Evolutionary conservation across 768 basidiomycete genomes (phyloP), one percentile per base, ranked within the genome.

Genomic region (Xerocomus brunneocitrinus): DNA sequence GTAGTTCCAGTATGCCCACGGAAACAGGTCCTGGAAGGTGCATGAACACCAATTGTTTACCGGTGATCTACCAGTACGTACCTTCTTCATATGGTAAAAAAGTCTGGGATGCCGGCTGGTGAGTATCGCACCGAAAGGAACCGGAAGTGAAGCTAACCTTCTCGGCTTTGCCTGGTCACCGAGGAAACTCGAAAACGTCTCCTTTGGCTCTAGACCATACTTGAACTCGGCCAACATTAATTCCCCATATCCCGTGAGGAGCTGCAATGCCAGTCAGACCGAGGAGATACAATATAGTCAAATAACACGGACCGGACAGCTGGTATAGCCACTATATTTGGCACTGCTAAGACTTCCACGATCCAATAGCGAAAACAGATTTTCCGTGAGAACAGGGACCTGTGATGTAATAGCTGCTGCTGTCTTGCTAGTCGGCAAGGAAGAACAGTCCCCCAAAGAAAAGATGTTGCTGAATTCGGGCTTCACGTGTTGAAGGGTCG

Each of bases 401-500:
- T 99, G 92, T 0, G 83, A 83, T 3, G 90, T 92, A 62, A 98
- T 88, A 5, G 95, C 95, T 13, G 95, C 95, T 0, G 89, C 91
- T 0, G 95, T 99, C 78, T 95, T 99, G 69, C 90, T 92, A 27
- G 93, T 98, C 8, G 95, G 95, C 28, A 97, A 71, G 34, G 85
- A 89, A 24, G 91, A 89, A 63, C 89, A 89, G 66, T 99, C 95
- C n/a, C 95, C 95, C 10, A 98, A 65, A 8, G 91, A 79, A 69
- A 94, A 98, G 30, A 98, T 80, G 68, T 97, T 98, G 38, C 75
- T 72, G 63, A 76, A 89, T 62, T 83, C 79, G 22, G 84, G 88
- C 55, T 95, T 95, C 52, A 77, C 81, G 64, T 95, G 93, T 61
- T 87, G 87, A 31, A 95, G 79, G 1, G 91, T 95, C 8, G 73